Percentiles rank a stretch among this genome's conserved stretches.
phyloP scores from a whole-genome alignment of 441 rosid genomes.

The Omphalea diandra region DNA sequence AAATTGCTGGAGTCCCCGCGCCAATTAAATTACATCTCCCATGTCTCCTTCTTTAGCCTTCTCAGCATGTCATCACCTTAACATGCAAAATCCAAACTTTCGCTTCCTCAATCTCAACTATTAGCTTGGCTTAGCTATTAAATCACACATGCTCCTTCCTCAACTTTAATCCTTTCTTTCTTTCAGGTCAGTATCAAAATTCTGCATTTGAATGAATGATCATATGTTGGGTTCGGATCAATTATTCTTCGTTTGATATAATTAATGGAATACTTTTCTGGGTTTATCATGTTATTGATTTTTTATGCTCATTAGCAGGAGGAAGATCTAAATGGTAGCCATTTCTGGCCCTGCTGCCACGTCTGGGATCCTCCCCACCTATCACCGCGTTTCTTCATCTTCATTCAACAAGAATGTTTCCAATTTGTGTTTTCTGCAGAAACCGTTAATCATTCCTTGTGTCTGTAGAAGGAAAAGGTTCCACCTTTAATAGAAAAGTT shows the following conservation, averaged over 20 bases:
- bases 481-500: no score
- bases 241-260: no score
- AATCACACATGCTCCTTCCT: not conserved
- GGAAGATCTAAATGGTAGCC: not conserved
- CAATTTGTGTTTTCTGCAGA: constrained; percentile 5
- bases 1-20: not conserved
- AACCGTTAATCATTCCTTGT: constrained; percentile 12
- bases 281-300: not conserved
- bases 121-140: not conserved
- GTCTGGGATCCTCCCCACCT: not conserved
- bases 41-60: not conserved
- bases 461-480: constrained; percentile 17
- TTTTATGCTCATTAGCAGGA: no score
- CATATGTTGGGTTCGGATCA: no score
- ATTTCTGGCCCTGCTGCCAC: not conserved
- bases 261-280: not conserved
- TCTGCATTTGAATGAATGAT: no score
- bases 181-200: not conserved
- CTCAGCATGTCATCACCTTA: no score
- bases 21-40: not conserved
- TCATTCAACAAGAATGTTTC: constrained; percentile 3
- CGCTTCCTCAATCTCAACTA: not conserved
- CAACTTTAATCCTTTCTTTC: not conserved
- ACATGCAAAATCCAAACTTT: not conserved
- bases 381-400: not conserved